Evolutionary conservation across 352 stramenopile genomes (phyloP).

Genomic region (Peronospora destructor): DNA sequence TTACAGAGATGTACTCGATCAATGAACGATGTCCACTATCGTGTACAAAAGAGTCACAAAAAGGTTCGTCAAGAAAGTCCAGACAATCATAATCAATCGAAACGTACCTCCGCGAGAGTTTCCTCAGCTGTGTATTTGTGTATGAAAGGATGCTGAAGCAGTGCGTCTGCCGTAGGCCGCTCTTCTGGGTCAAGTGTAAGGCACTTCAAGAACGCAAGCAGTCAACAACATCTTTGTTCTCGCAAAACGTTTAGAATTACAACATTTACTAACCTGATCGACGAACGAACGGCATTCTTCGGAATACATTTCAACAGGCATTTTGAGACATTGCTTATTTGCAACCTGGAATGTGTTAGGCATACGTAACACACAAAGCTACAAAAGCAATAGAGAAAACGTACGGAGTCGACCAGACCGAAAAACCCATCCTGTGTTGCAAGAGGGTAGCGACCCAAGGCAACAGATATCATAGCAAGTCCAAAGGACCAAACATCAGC

Average conservation of each 20-base stretch:
- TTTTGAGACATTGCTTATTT: slow-evolving; percentile 66
- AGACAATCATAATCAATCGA: neutral
- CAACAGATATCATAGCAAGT: slow-evolving; percentile 69
- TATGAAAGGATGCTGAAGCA: slow-evolving; percentile 72
- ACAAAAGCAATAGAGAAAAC: slow-evolving; percentile 6
- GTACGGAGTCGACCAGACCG: slow-evolving; percentile 76
- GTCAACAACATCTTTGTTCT: neutral
- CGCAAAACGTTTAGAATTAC: neutral
- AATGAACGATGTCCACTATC: slow-evolving; percentile 62
- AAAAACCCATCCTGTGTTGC: slow-evolving; percentile 85
- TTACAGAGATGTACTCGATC: slow-evolving; percentile 51
- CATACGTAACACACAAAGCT: neutral
- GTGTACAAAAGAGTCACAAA: slow-evolving; percentile 1
- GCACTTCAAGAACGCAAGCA: slow-evolving; percentile 31
- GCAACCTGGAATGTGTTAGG: slow-evolving; percentile 39
- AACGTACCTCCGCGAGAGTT: slow-evolving; percentile 53
- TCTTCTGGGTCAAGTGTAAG: slow-evolving; percentile 59
- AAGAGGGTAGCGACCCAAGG: slow-evolving; percentile 76
- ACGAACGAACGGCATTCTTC: slow-evolving; percentile 66
- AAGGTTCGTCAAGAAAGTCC: neutral
- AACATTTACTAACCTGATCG: slow-evolving; percentile 34
- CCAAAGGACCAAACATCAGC: slow-evolving; percentile 85
- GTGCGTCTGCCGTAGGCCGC: slow-evolving; percentile 49
- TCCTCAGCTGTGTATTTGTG: slow-evolving; percentile 58
- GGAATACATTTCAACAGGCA: slow-evolving; percentile 59